Conservation (phyloP, 73 alveolate species). For the Effrenium voratum region DNA sequence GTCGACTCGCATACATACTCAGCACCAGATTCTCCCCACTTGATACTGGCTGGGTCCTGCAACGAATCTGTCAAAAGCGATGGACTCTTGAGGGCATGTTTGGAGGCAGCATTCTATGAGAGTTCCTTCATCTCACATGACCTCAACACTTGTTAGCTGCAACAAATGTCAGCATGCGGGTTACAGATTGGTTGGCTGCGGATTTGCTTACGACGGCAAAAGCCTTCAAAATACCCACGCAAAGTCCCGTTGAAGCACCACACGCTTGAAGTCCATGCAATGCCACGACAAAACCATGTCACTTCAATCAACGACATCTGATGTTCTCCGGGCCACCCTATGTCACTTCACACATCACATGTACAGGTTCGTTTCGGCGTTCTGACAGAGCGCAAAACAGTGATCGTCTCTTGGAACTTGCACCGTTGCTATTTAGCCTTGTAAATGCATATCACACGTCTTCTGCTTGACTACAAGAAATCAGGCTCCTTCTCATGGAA, state of each 20-base stretch:
- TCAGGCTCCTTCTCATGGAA: constrained; percentile 83
- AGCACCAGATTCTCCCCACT: constrained; percentile 96
- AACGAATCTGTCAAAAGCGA: too few species aligned
- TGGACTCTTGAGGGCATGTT: background rate
- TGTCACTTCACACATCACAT: background rate
- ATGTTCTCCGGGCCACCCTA: background rate
- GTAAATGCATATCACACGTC: too few species aligned
- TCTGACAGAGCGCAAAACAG: too few species aligned
- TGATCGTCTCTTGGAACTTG: too few species aligned
- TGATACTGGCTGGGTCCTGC: constrained; percentile 69
- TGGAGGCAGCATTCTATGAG: background rate
- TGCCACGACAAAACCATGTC: background rate
- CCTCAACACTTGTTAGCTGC: too few species aligned
- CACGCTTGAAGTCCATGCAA: too few species aligned
- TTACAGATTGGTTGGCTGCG: too few species aligned
- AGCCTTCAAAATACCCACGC: background rate
- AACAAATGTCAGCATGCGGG: too few species aligned
- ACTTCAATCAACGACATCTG: background rate
- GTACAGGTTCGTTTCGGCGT: background rate
- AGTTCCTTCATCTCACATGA: too few species aligned
- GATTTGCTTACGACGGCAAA: background rate
- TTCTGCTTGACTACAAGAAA: too few species aligned
- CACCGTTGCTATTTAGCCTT: too few species aligned
- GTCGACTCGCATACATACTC: constrained; percentile 98
- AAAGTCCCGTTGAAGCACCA: too few species aligned